Conservation (phyloP, 2,329 filamentous ascomycete genomes). For the Ascocoryne sarcoides region DNA sequence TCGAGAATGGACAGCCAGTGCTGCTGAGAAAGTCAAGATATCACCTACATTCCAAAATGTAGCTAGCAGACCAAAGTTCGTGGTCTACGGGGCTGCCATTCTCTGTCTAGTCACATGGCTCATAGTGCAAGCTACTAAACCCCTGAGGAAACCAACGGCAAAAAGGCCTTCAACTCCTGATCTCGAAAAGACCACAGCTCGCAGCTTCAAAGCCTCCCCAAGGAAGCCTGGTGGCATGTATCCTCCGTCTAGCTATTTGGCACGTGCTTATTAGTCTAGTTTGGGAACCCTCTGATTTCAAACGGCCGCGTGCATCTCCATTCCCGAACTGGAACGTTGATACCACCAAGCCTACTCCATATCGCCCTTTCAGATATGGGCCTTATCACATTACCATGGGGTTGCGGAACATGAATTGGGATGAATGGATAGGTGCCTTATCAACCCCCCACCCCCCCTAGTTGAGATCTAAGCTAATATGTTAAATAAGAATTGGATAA, state of each 20-base stretch:
- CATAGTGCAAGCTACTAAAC: background rate
- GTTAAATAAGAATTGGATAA: constrained; percentile 66
- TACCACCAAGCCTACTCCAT: constrained; percentile 26
- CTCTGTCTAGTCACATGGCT: background rate
- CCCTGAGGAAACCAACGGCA: background rate
- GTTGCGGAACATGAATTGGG: constrained; percentile 28
- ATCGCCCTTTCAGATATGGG: constrained; percentile 28
- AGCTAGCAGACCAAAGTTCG: background rate
- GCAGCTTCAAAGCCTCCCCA: constrained; percentile 16
- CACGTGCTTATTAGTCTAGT: constrained; percentile 17
- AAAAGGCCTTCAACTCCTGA: background rate
- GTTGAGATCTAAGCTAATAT: constrained; percentile 10
- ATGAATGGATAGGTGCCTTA: constrained; percentile 29
- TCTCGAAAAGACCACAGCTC: background rate
- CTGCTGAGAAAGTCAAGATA: background rate
- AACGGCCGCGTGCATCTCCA: constrained; percentile 24
- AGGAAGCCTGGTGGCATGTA: constrained; percentile 26
- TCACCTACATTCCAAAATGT: background rate
- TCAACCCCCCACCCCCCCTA: too few species aligned
- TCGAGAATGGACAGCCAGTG: background rate
- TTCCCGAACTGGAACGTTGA: constrained; percentile 25
- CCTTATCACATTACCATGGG: constrained; percentile 30
- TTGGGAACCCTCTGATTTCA: constrained; percentile 27
- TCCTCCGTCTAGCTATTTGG: background rate
- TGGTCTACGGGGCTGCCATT: background rate